These are phyloP conservation scores for Musa balbisiana DNA, from an alignment of 202 grass and related monocot genomes.

Conservation along the genomic window DNA sequence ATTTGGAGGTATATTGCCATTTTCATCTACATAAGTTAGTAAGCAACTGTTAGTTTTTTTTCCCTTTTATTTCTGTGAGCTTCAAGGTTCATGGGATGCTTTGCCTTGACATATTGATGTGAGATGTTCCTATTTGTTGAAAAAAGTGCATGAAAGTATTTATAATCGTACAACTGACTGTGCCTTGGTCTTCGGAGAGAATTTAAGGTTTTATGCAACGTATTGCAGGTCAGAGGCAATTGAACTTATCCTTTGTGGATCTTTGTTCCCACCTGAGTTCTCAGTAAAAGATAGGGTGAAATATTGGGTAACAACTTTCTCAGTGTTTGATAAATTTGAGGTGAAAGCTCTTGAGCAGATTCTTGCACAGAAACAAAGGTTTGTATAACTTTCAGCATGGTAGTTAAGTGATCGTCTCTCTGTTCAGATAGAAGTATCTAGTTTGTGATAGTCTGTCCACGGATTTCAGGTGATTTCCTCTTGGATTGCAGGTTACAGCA, in stretches of 20 bases:
- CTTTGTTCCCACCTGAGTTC: slow-evolving; percentile 77
- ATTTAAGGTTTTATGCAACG: slow-evolving; percentile 20
- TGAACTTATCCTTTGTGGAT: slow-evolving; percentile 71
- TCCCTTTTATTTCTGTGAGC: not conserved
- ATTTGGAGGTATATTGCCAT: too few relatives aligned
- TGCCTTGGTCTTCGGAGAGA: not conserved
- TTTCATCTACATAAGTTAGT: too few relatives aligned
- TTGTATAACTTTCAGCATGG: slow-evolving; percentile 11
- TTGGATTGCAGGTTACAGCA: slow-evolving; percentile 81
- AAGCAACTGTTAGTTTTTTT: not conserved
- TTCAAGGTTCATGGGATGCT: not conserved
- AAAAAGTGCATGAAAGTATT: not conserved
- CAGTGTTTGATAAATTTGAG: slow-evolving; percentile 89
- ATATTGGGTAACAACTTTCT: slow-evolving; percentile 78
- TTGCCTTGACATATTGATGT: not conserved
- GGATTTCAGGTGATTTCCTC: slow-evolving; percentile 23
- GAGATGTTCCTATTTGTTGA: not conserved
- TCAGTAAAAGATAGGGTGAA: slow-evolving; percentile 76
- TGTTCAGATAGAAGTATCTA: slow-evolving; percentile 9
- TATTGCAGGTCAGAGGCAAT: slow-evolving; percentile 73
- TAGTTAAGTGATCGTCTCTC: slow-evolving; percentile 23
- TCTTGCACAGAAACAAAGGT: slow-evolving; percentile 96
- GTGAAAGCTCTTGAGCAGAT: slow-evolving; percentile 94
- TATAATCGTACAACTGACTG: not conserved
- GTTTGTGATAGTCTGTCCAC: slow-evolving; percentile 16